phyloP scores from a whole-genome alignment of 176 grass and related monocot species.

The Aegilops umbellulata region DNA sequence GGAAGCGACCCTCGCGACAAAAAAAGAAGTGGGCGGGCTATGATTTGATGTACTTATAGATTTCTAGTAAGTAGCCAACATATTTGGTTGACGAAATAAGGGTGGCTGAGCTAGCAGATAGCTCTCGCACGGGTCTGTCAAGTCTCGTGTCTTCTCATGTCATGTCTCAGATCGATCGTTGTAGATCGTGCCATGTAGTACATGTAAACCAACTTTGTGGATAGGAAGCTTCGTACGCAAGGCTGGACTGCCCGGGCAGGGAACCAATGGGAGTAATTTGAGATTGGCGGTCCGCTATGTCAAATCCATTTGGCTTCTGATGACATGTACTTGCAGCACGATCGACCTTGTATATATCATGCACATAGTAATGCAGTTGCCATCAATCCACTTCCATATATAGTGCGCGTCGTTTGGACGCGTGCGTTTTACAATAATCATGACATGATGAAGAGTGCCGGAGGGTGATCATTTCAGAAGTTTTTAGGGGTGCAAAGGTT shows the following conservation, averaged over 20 bases:
- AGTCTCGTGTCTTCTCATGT: neutral
- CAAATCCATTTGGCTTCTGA: neutral
- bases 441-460: no score
- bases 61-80: neutral
- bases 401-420: neutral
- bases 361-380: neutral
- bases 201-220: neutral
- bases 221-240: neutral
- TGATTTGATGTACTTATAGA: neutral
- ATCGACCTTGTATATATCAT: neutral
- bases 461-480: no score
- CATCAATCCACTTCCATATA: neutral
- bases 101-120: neutral
- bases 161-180: neutral
- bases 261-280: neutral
- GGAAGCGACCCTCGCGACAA: neutral
- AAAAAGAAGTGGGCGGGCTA: neutral
- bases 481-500: no score
- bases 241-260: neutral
- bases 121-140: conserved; percentile 7
- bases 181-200: neutral
- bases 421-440: no score
- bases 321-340: neutral
- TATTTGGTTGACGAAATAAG: neutral
- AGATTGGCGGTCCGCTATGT: neutral